Conservation (phyloP, 2,329 filamentous ascomycete species). For the Monosporascus cannonballus region DNA sequence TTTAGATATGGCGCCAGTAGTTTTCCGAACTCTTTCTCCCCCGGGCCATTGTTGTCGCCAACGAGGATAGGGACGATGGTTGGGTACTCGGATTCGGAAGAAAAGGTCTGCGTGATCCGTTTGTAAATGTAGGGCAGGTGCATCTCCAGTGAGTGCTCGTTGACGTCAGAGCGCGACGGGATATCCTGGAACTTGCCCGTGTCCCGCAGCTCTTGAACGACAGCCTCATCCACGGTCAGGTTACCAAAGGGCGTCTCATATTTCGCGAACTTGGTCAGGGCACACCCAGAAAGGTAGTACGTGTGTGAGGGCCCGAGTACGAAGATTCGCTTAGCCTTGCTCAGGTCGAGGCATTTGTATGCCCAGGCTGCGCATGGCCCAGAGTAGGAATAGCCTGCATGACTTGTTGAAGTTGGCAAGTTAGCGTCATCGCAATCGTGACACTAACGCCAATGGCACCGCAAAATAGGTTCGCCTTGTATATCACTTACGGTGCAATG, state of each 20-base stretch:
- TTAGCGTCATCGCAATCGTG: too few species aligned
- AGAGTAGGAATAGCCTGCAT: constrained; percentile 91
- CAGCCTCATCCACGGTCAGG: constrained; percentile 56
- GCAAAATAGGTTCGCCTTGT: constrained; percentile 1
- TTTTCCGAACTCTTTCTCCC: constrained; percentile 63
- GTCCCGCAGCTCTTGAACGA: constrained; percentile 41
- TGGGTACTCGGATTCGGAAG: constrained; percentile 53
- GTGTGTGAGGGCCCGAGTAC: constrained; percentile 91
- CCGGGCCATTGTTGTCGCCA: constrained; percentile 60
- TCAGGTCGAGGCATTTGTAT: constrained; percentile 82
- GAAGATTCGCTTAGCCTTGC: constrained; percentile 79
- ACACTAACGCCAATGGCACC: too few species aligned
- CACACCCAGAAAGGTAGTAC: constrained; percentile 70
- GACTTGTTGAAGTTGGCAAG: constrained; percentile 43
- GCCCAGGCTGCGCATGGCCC: constrained; percentile 91
- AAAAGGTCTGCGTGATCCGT: constrained; percentile 50
- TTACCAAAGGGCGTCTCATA: constrained; percentile 73
- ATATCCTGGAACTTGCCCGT: constrained; percentile 60
- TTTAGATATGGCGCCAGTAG: constrained; percentile 73
- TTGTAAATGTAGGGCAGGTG: constrained; percentile 92
- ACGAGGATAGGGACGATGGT: constrained; percentile 80
- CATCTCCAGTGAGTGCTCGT: constrained; percentile 94
- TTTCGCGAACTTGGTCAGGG: constrained; percentile 63
- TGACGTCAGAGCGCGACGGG: constrained; percentile 59
- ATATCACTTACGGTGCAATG: constrained; percentile 75